Percentiles rank a stretch among this genome's conserved stretches.
Conservation (phyloP, 495 filamentous ascomycete genomes). For the Penicillium antarcticum region DNA sequence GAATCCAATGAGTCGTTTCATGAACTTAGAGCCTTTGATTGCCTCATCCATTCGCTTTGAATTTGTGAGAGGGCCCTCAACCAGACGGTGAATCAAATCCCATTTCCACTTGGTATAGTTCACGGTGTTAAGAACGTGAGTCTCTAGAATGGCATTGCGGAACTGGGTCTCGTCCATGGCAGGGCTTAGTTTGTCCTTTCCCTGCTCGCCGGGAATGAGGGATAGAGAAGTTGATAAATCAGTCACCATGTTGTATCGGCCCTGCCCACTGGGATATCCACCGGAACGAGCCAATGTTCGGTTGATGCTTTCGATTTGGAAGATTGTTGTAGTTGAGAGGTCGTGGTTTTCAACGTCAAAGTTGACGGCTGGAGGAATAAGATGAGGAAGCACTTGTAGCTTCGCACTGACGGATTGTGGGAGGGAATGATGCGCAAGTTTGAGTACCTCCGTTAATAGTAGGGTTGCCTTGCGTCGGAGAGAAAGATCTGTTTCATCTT, state of each 20-base stretch:
- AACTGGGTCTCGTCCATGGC: slow-evolving; percentile 87
- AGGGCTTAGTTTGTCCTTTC: slow-evolving; percentile 67
- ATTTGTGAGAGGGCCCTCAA: slow-evolving; percentile 91
- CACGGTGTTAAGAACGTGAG: slow-evolving; percentile 75
- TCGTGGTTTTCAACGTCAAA: slow-evolving; percentile 71
- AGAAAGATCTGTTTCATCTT: slow-evolving; percentile 69
- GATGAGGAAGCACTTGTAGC: slow-evolving; percentile 78
- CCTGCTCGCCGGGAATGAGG: slow-evolving; percentile 52
- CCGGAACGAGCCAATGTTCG: slow-evolving; percentile 83
- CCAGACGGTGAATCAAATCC: slow-evolving; percentile 83
- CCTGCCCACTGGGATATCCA: slow-evolving; percentile 34
- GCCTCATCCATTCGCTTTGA: slow-evolving; percentile 91
- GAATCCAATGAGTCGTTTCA: slow-evolving; percentile 90
- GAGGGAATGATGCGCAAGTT: slow-evolving; percentile 79
- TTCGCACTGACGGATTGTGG: slow-evolving; percentile 74
- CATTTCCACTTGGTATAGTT: slow-evolving; percentile 96
- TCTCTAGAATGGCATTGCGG: slow-evolving; percentile 80
- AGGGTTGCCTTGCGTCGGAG: slow-evolving; percentile 86
- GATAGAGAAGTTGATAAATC: slow-evolving; percentile 41
- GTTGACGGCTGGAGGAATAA: slow-evolving; percentile 71
- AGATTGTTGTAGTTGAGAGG: slow-evolving; percentile 79
- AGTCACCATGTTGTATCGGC: slow-evolving; percentile 44
- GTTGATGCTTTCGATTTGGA: slow-evolving; percentile 97
- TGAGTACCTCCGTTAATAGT: slow-evolving; percentile 84
- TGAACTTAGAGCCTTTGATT: slow-evolving; percentile 90